Evolutionary conservation across 176 grass and related monocot genomes (phyloP).

Genomic region (Metroxylon sagu): DNA sequence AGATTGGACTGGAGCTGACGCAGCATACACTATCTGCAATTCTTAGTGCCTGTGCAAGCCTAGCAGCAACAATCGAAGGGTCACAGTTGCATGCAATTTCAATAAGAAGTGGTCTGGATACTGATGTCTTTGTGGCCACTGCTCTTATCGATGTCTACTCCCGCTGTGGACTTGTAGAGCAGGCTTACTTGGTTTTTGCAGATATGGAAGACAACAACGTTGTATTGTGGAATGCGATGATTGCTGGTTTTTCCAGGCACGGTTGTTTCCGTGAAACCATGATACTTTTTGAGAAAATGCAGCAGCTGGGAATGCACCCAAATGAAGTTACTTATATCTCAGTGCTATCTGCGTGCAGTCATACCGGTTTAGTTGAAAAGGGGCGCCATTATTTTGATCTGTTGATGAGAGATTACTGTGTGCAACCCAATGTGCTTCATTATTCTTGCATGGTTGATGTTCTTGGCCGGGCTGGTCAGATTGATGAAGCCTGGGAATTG

Average conservation of each 20-base stretch:
- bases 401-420: conserved; percentile 33
- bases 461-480: conserved; percentile 46
- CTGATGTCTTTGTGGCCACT: conserved; percentile 48
- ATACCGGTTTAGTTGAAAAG: conserved; percentile 54
- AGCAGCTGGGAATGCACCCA: conserved; percentile 29
- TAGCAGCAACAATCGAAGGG: conserved; percentile 42
- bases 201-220: conserved; percentile 37
- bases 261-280: conserved; percentile 42
- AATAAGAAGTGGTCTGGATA: conserved; percentile 35
- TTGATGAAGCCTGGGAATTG: conserved; percentile 49
- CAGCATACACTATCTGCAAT: conserved; percentile 55
- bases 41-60: conserved; percentile 42
- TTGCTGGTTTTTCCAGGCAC: conserved; percentile 55
- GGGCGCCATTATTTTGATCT: conserved; percentile 39
- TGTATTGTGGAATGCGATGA: conserved; percentile 61
- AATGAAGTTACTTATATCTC: conserved; percentile 61
- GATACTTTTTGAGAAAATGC: conserved; percentile 83
- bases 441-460: conserved; percentile 75
- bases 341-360: conserved; percentile 39
- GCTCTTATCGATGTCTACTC: conserved; percentile 63
- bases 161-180: conserved; percentile 42
- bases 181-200: conserved; percentile 41
- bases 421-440: conserved; percentile 55
- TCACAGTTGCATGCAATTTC: conserved; percentile 42
- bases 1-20: conserved; percentile 35